A percentile compares a stretch with the other conserved stretches of the same genome.
Evolutionary conservation across 371 early-diverging fungal species (phyloP).

Genomic region (Umbelopsis sp.): DNA sequence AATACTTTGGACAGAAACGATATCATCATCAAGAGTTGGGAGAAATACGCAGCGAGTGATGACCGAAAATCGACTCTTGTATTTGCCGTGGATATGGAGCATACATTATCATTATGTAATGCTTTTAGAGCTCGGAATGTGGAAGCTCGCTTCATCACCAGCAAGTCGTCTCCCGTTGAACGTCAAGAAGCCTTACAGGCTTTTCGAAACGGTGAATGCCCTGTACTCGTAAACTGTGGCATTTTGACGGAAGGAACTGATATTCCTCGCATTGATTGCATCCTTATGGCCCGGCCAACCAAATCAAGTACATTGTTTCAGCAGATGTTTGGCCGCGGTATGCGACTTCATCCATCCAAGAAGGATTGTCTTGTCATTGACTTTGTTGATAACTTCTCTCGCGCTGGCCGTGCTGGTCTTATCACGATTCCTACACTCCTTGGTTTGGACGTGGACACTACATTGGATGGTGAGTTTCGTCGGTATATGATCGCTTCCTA

Average conservation of each 20-base stretch:
- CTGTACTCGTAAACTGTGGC: conserved; percentile 90
- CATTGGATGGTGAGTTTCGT: conserved; percentile 35
- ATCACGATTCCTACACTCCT: conserved; percentile 71
- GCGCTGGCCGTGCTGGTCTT: conserved; percentile 40
- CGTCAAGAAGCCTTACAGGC: conserved; percentile 59
- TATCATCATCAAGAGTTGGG: conserved; percentile 68
- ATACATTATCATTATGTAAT: conserved; percentile 63
- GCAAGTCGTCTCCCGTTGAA: conserved; percentile 54
- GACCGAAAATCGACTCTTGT: conserved; percentile 73
- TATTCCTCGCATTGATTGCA: conserved; percentile 87
- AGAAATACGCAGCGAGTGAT: conserved; percentile 46
- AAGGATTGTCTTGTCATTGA: conserved; percentile 85
- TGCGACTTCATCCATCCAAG: conserved; percentile 73
- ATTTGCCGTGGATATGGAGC: conserved; percentile 87
- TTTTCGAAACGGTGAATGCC: conserved; percentile 70
- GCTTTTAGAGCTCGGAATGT: conserved; percentile 65
- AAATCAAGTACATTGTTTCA: conserved; percentile 79
- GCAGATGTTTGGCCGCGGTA: conserved; percentile 96
- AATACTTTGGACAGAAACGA: conserved; percentile 72
- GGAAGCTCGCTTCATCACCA: conserved; percentile 66
- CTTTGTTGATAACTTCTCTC: conserved; percentile 72
- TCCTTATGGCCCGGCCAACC: conserved; percentile 91
- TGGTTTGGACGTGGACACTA: conserved; percentile 60
- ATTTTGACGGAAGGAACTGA: conserved; percentile 88
- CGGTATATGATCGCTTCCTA: conserved; percentile 23